Evolutionary conservation across 139 green algal genomes (phyloP), one percentile per base, ranked within the genome.

Genomic region (Coelastrella sp.): DNA sequence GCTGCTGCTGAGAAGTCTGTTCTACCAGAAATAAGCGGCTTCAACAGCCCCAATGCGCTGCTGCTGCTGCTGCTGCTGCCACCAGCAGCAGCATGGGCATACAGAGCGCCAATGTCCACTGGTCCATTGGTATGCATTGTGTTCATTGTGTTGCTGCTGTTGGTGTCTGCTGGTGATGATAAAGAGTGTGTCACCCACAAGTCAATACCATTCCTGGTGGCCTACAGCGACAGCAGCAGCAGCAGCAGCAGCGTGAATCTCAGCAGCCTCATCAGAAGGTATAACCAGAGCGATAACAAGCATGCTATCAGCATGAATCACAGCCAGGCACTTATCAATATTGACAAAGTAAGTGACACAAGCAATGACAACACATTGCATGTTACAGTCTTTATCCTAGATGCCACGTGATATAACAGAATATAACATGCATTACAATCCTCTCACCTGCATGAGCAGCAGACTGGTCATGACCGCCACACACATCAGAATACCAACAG

Each of bases 161-260:
- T 81, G 30, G 67, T 40, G 71, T 15, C 13, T 40, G 71, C 43
- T 59, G 75, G 0, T 23, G 78, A 51, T 32, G 91, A 73, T 8
- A 96, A 91, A 89, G 92, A 98, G 71, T 87, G 83, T 1, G 91
- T 89, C 53, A 98, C 88, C 93, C 93, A 98, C 19, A 96, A 67
- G 76, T 98, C 95, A 23, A 69, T 91, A 30, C 79, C 92, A 57
- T 96, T 97, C 30, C 90, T 87, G 13, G 89, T 93, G 50, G 91
- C 92, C 89, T 98, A 60, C 69, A 38, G 69, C 69, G 62, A 41
- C 69, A 60, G 9, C 69, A 79, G 69, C 69, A 79, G 51, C 53
- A 72, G 75, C 53, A 71, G 53, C 53, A 27, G 76, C 53, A 59
- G 48, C 23, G 38, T 53, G 45, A 53, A 53, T 11, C 45, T 11